Evolutionary conservation across 2,329 filamentous ascomycete species (phyloP).

Genomic region (Lasiodiplodia theobromae): DNA sequence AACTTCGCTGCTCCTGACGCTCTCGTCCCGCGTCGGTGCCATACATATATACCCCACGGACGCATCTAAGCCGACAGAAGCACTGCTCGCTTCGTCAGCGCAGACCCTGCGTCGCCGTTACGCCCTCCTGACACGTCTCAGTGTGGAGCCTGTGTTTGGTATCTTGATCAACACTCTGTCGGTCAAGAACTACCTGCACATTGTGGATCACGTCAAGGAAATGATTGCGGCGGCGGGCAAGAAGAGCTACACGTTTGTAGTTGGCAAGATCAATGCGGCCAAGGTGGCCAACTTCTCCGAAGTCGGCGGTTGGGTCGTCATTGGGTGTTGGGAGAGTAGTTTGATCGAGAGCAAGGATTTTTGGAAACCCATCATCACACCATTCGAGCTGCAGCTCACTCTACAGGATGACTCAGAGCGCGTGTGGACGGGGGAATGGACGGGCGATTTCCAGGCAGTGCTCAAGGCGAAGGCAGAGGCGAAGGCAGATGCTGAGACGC

Average conservation of each 20-base stretch:
- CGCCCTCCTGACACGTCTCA: slow-evolving; percentile 80
- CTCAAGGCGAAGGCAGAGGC: slow-evolving; percentile 49
- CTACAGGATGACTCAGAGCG: slow-evolving; percentile 77
- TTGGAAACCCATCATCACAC: slow-evolving; percentile 90
- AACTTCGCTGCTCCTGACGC: slow-evolving; percentile 81
- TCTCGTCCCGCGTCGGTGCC: slow-evolving; percentile 80
- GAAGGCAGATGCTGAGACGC: slow-evolving; percentile 31
- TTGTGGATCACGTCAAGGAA: slow-evolving; percentile 74
- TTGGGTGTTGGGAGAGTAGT: slow-evolving; percentile 97
- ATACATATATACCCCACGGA: slow-evolving; percentile 78
- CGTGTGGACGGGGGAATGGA: slow-evolving; percentile 88
- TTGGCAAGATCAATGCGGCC: slow-evolving; percentile 93
- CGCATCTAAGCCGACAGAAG: slow-evolving; percentile 33
- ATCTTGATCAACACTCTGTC: slow-evolving; percentile 96
- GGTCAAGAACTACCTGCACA: slow-evolving; percentile 86
- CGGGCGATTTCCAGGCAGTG: slow-evolving; percentile 80
- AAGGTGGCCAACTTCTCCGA: slow-evolving; percentile 97
- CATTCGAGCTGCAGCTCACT: slow-evolving; percentile 86
- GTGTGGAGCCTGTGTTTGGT: slow-evolving; percentile 83
- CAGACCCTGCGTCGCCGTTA: slow-evolving; percentile 81
- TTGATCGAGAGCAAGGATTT: slow-evolving; percentile 89
- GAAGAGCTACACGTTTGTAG: slow-evolving; percentile 95
- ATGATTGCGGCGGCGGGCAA: slow-evolving; percentile 83
- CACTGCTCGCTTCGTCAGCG: slow-evolving; percentile 60
- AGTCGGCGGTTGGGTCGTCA: slow-evolving; percentile 94